Conservation (phyloP, 1,139 yeast species). For the Taiozyma sp. region DNA sequence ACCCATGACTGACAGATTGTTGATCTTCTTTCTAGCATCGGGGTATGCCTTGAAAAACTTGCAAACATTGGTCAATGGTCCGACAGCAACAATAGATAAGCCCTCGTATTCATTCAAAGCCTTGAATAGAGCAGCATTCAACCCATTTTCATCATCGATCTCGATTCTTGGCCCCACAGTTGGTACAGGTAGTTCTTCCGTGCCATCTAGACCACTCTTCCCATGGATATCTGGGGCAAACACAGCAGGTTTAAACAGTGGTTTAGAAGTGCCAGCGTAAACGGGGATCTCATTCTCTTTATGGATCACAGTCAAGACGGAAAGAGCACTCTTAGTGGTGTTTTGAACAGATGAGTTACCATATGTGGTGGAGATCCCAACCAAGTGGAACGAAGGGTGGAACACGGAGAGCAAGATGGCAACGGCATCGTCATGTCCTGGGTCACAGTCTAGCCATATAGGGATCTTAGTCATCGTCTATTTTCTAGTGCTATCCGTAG, state of each 20-base stretch:
- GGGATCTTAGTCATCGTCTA: constrained; percentile 14
- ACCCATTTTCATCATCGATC: constrained; percentile 31
- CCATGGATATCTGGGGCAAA: constrained; percentile 73
- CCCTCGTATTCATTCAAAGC: constrained; percentile 43
- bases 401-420: constrained; percentile 64
- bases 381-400: constrained; percentile 52
- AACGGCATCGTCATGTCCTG: constrained; percentile 87
- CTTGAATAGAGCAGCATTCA: constrained; percentile 53
- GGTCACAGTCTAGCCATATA: constrained; percentile 90
- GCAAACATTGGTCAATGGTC: constrained; percentile 70
- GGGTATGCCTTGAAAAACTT: constrained; percentile 49
- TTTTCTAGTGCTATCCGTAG: not conserved
- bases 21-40: constrained; percentile 40
- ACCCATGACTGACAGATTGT: constrained; percentile 67
- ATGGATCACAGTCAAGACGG: constrained; percentile 53
- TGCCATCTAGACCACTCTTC: constrained; percentile 69
- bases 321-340: constrained; percentile 69
- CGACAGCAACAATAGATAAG: constrained; percentile 61
- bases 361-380: constrained; percentile 79
- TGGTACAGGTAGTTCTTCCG: constrained; percentile 51
- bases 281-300: constrained; percentile 52
- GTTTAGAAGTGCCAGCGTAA: constrained; percentile 58
- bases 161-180: constrained; percentile 29
- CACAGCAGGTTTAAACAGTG: constrained; percentile 45
- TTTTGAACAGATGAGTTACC: constrained; percentile 70